Evolutionary conservation across 495 filamentous ascomycete genomes (phyloP), one percentile per base, ranked within the genome.

Genomic region (Pyrenopolyporus hunteri): DNA sequence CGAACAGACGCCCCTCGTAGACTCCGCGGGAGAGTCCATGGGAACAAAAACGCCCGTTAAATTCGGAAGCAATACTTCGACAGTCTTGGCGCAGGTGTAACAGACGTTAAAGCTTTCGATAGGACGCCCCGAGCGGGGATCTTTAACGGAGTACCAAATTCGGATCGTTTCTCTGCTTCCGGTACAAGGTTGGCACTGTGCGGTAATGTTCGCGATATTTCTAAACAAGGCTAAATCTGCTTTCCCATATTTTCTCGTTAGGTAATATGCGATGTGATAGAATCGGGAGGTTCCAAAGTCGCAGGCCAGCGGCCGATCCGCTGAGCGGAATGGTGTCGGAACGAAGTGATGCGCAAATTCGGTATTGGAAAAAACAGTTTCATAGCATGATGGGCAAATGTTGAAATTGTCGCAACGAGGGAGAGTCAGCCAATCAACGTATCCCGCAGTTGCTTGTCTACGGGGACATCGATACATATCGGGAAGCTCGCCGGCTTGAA

Each of bases 311-410:
- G 64, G 59, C 16, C 73, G 69, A 10, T 78, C 74, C 0, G 66
- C 42, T 2, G 71, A 65, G 16, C 75, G 76, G 23, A 70, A 57
- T 8, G 71, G 70, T 2, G 63, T 67, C 0, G 69, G 62, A 8
- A 77, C 69, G 32, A 81, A 78, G 4, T 74, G 57, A 28, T 72
- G 70, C 13, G 70, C 72, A 42, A 72, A 80, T 6, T 72, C 64
- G 1, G 69, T 76, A 6, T 73, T 62, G 23, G 69, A 65, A 51
- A 80, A 81, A 3, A 74, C 63, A 3, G 51, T 53, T 2, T 49
- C 59, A 43, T 76, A 79, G 52, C 79, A 81, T 25, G 71, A 73
- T 0, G 75, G 73, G 47, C 79, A 81, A 13, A 81, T 75, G n/a
- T 69, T 63, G 54, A 81, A 79, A 57, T 76, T 76, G 7, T 78